These are phyloP conservation scores for Mucor ambiguus DNA, from an alignment of 371 early-diverging fungal genomes.

Conservation along the genomic window DNA sequence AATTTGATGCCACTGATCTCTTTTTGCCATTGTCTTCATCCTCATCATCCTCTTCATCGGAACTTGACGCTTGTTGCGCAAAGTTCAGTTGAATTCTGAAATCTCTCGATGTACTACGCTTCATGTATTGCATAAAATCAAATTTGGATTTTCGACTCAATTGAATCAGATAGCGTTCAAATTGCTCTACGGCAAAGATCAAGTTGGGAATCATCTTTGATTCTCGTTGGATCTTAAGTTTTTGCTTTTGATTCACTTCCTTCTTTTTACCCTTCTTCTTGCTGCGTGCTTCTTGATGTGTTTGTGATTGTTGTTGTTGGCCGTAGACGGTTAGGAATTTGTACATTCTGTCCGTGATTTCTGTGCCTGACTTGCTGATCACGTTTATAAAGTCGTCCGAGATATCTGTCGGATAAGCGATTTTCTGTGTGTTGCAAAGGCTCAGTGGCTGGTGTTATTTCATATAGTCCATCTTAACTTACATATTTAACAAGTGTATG, in stretches of 20 bases:
- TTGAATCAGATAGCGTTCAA: constrained; percentile 67
- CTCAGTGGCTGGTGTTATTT: neutral
- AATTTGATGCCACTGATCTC: neutral
- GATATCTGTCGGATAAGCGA: constrained; percentile 28
- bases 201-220: constrained; percentile 65
- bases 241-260: constrained; percentile 26
- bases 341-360: constrained; percentile 52
- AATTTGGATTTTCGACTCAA: constrained; percentile 66
- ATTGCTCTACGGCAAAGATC: constrained; percentile 71
- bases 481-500: constrained; percentile 52
- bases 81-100: constrained; percentile 63
- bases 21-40: neutral
- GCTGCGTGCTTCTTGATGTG: constrained; percentile 6
- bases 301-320: constrained; percentile 23
- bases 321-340: constrained; percentile 50
- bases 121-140: constrained; percentile 69
- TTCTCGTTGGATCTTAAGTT: constrained; percentile 62
- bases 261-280: constrained; percentile 31
- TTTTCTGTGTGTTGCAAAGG: constrained; percentile 32
- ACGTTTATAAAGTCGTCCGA: constrained; percentile 37
- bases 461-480: constrained; percentile 13
- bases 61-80: constrained; percentile 18
- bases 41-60: constrained; percentile 16
- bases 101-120: constrained; percentile 71
- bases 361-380: constrained; percentile 34